Conservation (phyloP, 179 eudicot genomes). For the Beta lomatogona region DNA sequence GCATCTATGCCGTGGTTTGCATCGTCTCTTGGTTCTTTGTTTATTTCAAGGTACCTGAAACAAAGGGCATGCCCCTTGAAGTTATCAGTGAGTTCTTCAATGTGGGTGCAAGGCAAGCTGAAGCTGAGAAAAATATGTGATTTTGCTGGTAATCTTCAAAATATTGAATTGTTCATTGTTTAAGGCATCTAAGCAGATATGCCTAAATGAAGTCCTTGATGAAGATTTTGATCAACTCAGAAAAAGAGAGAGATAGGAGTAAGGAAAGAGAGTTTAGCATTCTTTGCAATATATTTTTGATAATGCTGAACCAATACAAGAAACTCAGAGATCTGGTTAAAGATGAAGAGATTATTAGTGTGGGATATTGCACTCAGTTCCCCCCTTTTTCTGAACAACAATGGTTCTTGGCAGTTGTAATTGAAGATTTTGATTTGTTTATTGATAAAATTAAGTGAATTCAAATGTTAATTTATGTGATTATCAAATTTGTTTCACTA, state of each 20-base stretch:
- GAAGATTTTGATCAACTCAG: background rate
- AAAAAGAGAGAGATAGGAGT: background rate
- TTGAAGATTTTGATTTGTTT: constrained; percentile 10
- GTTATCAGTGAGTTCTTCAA: constrained; percentile 82
- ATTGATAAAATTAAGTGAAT: constrained; percentile 4
- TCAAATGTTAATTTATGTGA: constrained; percentile 17
- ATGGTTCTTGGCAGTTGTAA: constrained; percentile 13
- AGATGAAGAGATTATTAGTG: constrained; percentile 9
- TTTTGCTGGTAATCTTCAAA: background rate
- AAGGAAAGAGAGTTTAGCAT: background rate
- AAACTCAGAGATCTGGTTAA: background rate
- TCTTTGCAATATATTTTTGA: constrained; percentile 1
- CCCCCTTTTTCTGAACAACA: constrained; percentile 1
- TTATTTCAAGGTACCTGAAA: constrained; percentile 77
- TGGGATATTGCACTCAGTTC: background rate
- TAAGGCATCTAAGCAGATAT: background rate
- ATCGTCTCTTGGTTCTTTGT: constrained; percentile 66
- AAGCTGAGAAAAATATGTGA: constrained; percentile 32
- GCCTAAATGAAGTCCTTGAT: background rate
- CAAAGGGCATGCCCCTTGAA: constrained; percentile 87
- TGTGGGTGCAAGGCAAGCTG: constrained; percentile 67
- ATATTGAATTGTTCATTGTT: constrained; percentile 11
- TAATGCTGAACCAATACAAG: constrained; percentile 14
- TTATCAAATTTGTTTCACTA: constrained; percentile 9
- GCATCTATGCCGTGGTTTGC: constrained; percentile 70